phyloP scores from a whole-genome alignment of 192 early-diverging fungal genomes.

The Mortierella antarctica region DNA sequence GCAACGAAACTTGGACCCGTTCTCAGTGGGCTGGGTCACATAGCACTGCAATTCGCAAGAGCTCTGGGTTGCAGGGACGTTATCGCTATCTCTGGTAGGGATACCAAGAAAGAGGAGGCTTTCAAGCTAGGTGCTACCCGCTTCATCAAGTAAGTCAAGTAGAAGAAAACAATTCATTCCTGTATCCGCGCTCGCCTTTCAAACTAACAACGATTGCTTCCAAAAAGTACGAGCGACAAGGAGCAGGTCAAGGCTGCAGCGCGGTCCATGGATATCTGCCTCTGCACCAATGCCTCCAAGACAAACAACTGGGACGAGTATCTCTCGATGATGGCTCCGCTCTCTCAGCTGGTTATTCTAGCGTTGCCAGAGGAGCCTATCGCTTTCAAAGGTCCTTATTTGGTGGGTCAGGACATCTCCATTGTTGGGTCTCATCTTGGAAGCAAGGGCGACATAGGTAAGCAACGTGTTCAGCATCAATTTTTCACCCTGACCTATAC shows the following conservation, averaged over 20 bases:
- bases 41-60: conserved; percentile 70
- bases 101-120: conserved; percentile 65
- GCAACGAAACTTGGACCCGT: too few species aligned
- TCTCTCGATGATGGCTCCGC: conserved; percentile 58
- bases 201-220: neutral
- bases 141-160: conserved; percentile 30
- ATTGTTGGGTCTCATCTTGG: conserved; percentile 71
- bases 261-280: conserved; percentile 30
- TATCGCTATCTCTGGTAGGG: conserved; percentile 60
- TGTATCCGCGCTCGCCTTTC: neutral
- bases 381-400: conserved; percentile 44
- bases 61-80: conserved; percentile 60
- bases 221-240: neutral
- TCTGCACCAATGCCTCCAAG: conserved; percentile 32
- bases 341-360: conserved; percentile 69
- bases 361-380: conserved; percentile 69
- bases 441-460: conserved; percentile 19
- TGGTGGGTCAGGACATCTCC: conserved; percentile 67
- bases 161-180: neutral
- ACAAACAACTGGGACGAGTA: conserved; percentile 60
- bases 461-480: neutral
- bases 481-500: too few species aligned
- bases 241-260: conserved; percentile 7
- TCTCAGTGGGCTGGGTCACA: conserved; percentile 66
- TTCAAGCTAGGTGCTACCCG: conserved; percentile 64